Evolutionary conservation across 176 grass and related monocot genomes (phyloP), one percentile per base, ranked within the genome.

Genomic region (Bonia amplexicaulis): DNA sequence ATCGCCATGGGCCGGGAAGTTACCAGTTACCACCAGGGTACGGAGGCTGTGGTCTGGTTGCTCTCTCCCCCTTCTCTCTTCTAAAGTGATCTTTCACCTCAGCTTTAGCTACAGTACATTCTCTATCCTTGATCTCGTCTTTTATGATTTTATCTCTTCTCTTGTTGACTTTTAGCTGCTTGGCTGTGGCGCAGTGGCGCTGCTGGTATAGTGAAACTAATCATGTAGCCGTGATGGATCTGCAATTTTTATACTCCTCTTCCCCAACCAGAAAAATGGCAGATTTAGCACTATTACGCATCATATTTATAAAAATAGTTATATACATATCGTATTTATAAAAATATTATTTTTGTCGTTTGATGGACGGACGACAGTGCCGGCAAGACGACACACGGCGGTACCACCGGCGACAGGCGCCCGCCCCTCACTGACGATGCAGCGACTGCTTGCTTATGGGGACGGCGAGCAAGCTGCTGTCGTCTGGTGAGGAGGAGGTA

Each of bases 1-100:
- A 97, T 91, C 88, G 89, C 95, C 95, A 95, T 97, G 59, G 16
- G 66, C 9, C 44, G 20, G 49, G 60, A 89, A 90, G 73, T 70
- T 83, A 73, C 49, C 51, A 80, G 52, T 80, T 85, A 80, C 87
- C 75, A 51, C 65, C 42, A 66, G 2, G 13, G 79, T 37, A 70
- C 78, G 55, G 72, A 61, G 6, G 44, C 11, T 58, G 62, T 65
- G 81, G 66, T 65, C 44, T 53, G 44, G 45, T 51, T 64, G 66
- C 59, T 6, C 57, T 86, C 70, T 59, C 25, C 26, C 14, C 75
- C 47, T 54, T 41, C 29, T 12, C 44, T 31, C 77, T 76, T 70
- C 59, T 87, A 80, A 88, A 93, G 61, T 69, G 59, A 69, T 48
- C 81, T 74, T 74, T 55, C 45, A 82, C 54, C 74, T 23, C 80